Evolutionary conservation across 2,329 filamentous ascomycete species (phyloP).

Genomic region (Myrmaecium sp.): DNA sequence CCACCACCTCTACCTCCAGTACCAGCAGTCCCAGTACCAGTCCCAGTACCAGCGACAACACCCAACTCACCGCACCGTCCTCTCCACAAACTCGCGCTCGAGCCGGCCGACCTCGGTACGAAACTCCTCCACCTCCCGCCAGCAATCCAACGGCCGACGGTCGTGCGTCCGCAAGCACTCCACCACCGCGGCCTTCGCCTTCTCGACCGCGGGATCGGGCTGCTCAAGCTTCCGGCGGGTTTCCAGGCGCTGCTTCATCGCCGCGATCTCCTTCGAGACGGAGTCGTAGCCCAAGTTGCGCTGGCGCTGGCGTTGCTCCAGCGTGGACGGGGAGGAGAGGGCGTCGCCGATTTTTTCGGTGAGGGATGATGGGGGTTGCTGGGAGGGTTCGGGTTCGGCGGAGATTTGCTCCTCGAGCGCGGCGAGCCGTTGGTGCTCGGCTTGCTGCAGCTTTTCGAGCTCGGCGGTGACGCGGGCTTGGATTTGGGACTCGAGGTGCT

Average conservation of each 20-base stretch:
- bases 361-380: slow-evolving; percentile 14
- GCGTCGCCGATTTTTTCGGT: slow-evolving; percentile 19
- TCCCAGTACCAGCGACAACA: too few relatives aligned
- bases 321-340: slow-evolving; percentile 17
- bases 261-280: slow-evolving; percentile 40
- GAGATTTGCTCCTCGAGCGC: slow-evolving; percentile 50
- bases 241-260: slow-evolving; percentile 32
- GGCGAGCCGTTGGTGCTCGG: slow-evolving; percentile 52
- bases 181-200: slow-evolving; percentile 59
- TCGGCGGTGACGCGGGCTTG: slow-evolving; percentile 75
- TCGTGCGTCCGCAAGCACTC: slow-evolving; percentile 72
- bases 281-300: slow-evolving; percentile 33
- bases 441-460: slow-evolving; percentile 59
- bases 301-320: slow-evolving; percentile 24
- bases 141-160: slow-evolving; percentile 80
- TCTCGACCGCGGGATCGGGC: slow-evolving; percentile 54
- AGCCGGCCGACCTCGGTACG: slow-evolving; percentile 75
- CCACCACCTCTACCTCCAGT: too few relatives aligned
- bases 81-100: slow-evolving; percentile 78
- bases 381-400: slow-evolving; percentile 21
- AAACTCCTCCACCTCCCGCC: slow-evolving; percentile 80
- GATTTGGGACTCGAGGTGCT: slow-evolving; percentile 70
- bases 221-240: slow-evolving; percentile 40
- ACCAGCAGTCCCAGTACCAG: too few relatives aligned
- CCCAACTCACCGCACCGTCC: slow-evolving; percentile 38